Evolutionary conservation across 306 rosid genomes (phyloP), one percentile per base, ranked within the genome.

Genomic region (Cicer arietinum): DNA sequence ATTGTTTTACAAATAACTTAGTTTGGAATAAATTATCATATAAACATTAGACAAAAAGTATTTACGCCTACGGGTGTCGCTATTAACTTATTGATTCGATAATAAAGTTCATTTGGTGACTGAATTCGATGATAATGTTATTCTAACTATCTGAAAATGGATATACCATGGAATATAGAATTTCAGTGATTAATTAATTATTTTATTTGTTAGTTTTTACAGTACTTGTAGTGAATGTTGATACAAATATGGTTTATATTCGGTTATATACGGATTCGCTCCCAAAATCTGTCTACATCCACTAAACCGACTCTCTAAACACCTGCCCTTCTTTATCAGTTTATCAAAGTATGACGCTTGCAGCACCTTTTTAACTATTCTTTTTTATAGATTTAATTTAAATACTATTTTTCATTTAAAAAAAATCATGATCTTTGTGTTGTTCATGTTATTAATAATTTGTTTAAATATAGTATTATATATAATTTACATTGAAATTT

Each of bases 161-260:
- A 54, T 54, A 54, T 54, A 54, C 61, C 61, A 4, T 54, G 12
- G 61, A 17, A 54, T 54, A 54, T 54, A 54, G 37, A 30, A 8
- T n/a, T 50, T 50, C 20, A n/a, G 56, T 50, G 8, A 18, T n/a
- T 30, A 30, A 22, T 22, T 22, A 22, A 3, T 30, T 30, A 30
- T 30, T 30, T 30, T 30, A 30, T 30, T 30, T 30, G 5, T 30
- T 30, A 30, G 5, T 30, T 30, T 30, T 30, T 30, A 30, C 5
- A 3, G 37, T 30, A 30, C 37, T 30, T 30, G 37, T 0, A 6
- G 37, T 30, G 37, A 30, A 30, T 30, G 4, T 30, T 30, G 37
- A 30, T 30, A 3, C 37, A 30, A 3, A 30, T 30, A 30, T 30
- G 5, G 20, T 50, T 14, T 6, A 50, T 50, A 30, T 30, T 30